phyloP scores from a whole-genome alignment of 306 rosid genomes.

The Corylus americana region DNA sequence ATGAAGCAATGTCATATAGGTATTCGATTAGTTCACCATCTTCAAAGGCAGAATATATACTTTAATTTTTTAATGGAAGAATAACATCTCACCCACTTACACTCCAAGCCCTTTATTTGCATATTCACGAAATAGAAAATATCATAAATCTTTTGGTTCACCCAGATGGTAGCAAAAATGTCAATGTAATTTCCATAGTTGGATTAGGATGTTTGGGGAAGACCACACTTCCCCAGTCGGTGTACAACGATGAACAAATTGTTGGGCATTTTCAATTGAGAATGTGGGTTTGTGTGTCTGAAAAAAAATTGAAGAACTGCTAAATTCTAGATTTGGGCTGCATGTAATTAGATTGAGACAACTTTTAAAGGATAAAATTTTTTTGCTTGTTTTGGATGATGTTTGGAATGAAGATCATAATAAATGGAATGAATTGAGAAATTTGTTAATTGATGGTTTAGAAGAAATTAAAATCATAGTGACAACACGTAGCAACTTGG shows the following conservation, averaged over 20 bases:
- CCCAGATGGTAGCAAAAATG: too few species aligned
- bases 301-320: too few species aligned
- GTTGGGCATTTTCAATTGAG: neutral
- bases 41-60: too few species aligned
- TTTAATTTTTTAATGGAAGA: too few species aligned
- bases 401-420: neutral
- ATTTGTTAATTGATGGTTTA: neutral
- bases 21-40: too few species aligned
- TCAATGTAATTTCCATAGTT: neutral
- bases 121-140: too few species aligned
- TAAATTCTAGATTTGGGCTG: too few species aligned
- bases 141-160: neutral
- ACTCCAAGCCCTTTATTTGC: too few species aligned
- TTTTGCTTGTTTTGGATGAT: neutral
- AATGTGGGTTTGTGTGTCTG: neutral
- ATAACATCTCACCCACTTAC: too few species aligned
- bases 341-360: too few species aligned
- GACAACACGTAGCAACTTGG: neutral
- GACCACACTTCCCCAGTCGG: slow-evolving; percentile 5
- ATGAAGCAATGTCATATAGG: too few species aligned
- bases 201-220: slow-evolving; percentile 5
- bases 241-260: slow-evolving; percentile 19
- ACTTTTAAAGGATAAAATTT: neutral
- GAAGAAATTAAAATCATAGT: neutral
- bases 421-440: neutral